A percentile compares a stretch with the other conserved stretches of the same genome.
These are phyloP conservation scores for Eutypella sp. DNA, from an alignment of 2,329 filamentous ascomycete genomes.

Conservation along the genomic window DNA sequence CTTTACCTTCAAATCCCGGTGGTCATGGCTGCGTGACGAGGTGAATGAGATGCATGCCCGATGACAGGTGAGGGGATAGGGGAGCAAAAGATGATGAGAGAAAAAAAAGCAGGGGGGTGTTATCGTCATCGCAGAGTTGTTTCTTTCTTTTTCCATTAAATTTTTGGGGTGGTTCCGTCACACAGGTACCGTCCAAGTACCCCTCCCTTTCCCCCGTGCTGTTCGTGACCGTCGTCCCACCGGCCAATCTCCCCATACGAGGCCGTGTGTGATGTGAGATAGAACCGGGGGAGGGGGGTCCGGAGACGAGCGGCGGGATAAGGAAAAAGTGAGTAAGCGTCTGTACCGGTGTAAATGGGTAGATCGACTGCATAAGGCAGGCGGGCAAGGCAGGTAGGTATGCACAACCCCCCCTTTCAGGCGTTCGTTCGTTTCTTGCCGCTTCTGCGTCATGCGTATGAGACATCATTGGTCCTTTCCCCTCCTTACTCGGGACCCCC, in stretches of 20 bases:
- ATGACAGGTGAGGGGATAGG: too few relatives aligned
- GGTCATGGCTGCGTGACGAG: too few relatives aligned
- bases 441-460: not conserved
- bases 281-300: not conserved
- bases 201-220: not conserved
- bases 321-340: not conserved
- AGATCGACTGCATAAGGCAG: too few relatives aligned
- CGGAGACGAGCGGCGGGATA: not conserved
- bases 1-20: too few relatives aligned
- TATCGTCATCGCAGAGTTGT: too few relatives aligned
- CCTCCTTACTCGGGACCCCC: not conserved
- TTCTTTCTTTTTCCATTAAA: too few relatives aligned
- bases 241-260: not conserved
- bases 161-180: not conserved
- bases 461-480: not conserved
- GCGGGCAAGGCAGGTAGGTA: not conserved
- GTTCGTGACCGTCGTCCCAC: not conserved
- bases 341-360: not conserved
- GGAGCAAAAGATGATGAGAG: too few relatives aligned
- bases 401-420: not conserved
- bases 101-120: not conserved
- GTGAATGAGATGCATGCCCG: too few relatives aligned
- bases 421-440: not conserved
- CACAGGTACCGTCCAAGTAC: not conserved
- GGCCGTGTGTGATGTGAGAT: not conserved